A percentile compares a stretch with the other conserved stretches of the same genome.
Conservation (phyloP, 2,329 filamentous ascomycete species). For the Hypoxylon sp. region DNA sequence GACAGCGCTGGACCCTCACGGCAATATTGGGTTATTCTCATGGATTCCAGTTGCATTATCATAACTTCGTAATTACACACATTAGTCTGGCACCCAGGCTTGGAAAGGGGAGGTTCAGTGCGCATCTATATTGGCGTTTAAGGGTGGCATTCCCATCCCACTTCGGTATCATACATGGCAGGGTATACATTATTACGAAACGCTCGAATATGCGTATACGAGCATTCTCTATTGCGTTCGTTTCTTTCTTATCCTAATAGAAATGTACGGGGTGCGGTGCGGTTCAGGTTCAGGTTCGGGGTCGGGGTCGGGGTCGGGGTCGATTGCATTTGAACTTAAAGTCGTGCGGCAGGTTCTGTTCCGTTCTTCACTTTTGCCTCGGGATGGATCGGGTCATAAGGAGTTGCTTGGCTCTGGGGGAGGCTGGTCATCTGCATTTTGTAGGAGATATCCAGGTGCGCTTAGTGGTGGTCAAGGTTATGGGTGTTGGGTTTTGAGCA, state of each 20-base stretch:
- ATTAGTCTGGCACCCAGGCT: slow-evolving; percentile 22
- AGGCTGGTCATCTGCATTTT: slow-evolving; percentile 9
- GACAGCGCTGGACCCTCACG: background rate
- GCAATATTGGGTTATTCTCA: slow-evolving; percentile 16
- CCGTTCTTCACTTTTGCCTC: slow-evolving; percentile 14
- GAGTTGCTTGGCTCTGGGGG: slow-evolving; percentile 22
- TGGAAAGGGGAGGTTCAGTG: slow-evolving; percentile 3
- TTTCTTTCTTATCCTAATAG: slow-evolving; percentile 14
- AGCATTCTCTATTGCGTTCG: slow-evolving; percentile 10
- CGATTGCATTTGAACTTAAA: slow-evolving; percentile 25
- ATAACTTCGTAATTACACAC: slow-evolving; percentile 5
- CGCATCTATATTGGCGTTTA: slow-evolving; percentile 37
- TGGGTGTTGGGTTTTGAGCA: background rate
- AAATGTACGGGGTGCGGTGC: slow-evolving; percentile 4
- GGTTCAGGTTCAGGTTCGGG: slow-evolving; percentile 1
- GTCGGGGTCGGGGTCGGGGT: slow-evolving; percentile 3
- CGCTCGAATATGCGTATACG: slow-evolving; percentile 14
- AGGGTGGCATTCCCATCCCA: slow-evolving; percentile 16
- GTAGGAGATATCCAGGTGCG: slow-evolving; percentile 5
- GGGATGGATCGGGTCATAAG: slow-evolving; percentile 16
- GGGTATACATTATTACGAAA: slow-evolving; percentile 13
- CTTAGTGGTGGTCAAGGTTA: slow-evolving; percentile 4
- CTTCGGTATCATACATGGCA: slow-evolving; percentile 21
- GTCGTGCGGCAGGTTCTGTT: slow-evolving; percentile 18
- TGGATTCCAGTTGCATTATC: slow-evolving; percentile 24